phyloP scores from a whole-genome alignment of 495 filamentous ascomycete genomes.

The Neurospora sp. region DNA sequence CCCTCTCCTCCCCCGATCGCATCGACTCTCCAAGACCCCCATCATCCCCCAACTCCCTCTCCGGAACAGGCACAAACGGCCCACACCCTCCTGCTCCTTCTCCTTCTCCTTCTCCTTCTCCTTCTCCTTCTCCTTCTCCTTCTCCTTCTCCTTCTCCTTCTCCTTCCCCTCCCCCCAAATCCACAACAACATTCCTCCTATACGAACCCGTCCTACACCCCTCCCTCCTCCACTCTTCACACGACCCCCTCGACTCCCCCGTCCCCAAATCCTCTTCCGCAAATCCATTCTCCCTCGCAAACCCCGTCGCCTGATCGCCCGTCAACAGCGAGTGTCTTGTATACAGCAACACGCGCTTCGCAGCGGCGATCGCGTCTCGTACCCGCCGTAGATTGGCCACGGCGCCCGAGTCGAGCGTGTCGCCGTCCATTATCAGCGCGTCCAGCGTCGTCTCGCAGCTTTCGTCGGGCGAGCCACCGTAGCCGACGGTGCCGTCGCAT shows the following conservation, averaged over 20 bases:
- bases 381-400: slow-evolving; percentile 36
- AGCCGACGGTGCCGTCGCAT: slow-evolving; percentile 38
- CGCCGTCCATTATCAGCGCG: slow-evolving; percentile 38
- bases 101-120: neutral
- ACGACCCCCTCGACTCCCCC: slow-evolving; percentile 19
- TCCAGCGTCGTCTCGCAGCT: slow-evolving; percentile 39
- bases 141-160: neutral
- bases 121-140: neutral
- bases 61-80: slow-evolving; percentile 24
- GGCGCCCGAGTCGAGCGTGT: slow-evolving; percentile 33
- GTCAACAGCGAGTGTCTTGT: slow-evolving; percentile 37
- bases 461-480: slow-evolving; percentile 38
- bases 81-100: slow-evolving; percentile 20
- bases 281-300: slow-evolving; percentile 36
- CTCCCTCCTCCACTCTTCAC: slow-evolving; percentile 26
- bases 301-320: slow-evolving; percentile 35
- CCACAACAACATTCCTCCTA: slow-evolving; percentile 26
- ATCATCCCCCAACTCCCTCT: neutral
- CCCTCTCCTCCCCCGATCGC: neutral
- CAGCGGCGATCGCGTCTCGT: slow-evolving; percentile 32
- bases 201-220: slow-evolving; percentile 30
- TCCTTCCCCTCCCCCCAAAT: slow-evolving; percentile 11
- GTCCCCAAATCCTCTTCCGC: slow-evolving; percentile 28
- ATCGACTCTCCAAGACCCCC: neutral
- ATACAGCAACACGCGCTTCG: slow-evolving; percentile 33